Evolutionary conservation across 257 asterid species (phyloP).

Genomic region (Fraxinus pennsylvanica): DNA sequence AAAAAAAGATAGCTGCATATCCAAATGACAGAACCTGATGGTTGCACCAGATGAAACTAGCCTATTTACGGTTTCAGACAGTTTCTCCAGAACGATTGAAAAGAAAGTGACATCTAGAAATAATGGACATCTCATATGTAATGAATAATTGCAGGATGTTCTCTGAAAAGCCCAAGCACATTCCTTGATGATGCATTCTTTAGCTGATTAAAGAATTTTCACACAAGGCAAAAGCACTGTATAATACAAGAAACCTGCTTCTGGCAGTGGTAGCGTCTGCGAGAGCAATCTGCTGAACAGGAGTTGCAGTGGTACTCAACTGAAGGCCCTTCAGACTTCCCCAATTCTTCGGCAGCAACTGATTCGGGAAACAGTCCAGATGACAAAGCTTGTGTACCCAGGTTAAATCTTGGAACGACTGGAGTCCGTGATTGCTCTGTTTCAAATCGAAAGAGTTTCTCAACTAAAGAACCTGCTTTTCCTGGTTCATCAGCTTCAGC

Average conservation of each 20-base stretch:
- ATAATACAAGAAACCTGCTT: conserved; percentile 70
- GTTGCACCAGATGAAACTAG: not conserved
- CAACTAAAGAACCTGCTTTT: conserved; percentile 54
- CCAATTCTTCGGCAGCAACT: conserved; percentile 65
- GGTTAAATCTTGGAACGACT: conserved; percentile 43
- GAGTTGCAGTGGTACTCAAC: conserved; percentile 97
- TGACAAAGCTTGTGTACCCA: conserved; percentile 53
- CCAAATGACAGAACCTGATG: not conserved
- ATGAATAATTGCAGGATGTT: not conserved
- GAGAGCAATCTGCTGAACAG: conserved; percentile 95
- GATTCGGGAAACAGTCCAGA: conserved; percentile 82
- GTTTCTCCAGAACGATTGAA: not conserved
- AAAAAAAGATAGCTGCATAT: not conserved
- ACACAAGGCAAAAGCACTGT: conserved; percentile 11
- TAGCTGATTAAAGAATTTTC: conserved; percentile 5
- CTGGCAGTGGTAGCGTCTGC: conserved; percentile 99
- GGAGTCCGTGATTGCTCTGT: conserved; percentile 62
- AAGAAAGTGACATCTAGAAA: not conserved
- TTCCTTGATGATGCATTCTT: conserved; percentile 23
- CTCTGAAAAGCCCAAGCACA: conserved; percentile 15
- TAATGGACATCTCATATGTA: not conserved
- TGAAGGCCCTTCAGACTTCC: conserved; percentile 85
- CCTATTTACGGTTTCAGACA: not conserved
- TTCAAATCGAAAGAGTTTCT: conserved; percentile 73
- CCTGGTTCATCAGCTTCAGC: conserved; percentile 45